Conservation (phyloP, 305 asterid species). For the Vinca major region DNA sequence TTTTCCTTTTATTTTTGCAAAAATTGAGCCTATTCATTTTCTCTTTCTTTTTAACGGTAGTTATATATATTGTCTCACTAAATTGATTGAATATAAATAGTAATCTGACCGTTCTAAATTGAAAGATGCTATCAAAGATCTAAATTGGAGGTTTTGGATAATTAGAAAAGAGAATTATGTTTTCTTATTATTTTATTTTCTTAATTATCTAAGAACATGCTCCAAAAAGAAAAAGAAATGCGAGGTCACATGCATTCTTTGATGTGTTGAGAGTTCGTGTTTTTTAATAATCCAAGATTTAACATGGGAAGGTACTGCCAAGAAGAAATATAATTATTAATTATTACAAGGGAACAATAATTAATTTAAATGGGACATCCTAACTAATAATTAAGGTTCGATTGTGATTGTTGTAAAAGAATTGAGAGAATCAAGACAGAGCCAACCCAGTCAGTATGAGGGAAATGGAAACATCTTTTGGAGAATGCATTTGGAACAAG, state of each 20-base stretch:
- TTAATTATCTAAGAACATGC: not conserved
- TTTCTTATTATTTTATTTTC: not conserved
- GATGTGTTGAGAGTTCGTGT: not conserved
- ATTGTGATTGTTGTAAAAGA: slow-evolving; percentile 4
- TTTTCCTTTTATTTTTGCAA: too few species aligned
- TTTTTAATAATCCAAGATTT: not conserved
- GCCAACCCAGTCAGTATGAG: not conserved
- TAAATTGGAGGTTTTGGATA: not conserved
- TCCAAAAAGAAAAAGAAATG: not conserved
- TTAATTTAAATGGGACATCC: not conserved
- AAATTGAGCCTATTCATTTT: too few species aligned
- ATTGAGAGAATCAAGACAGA: slow-evolving; percentile 7
- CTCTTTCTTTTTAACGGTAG: too few species aligned
- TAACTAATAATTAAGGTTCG: slow-evolving; percentile 7
- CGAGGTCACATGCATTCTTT: slow-evolving; percentile 5
- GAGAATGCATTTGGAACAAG: not conserved
- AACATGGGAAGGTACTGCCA: slow-evolving; percentile 11
- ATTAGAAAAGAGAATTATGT: not conserved
- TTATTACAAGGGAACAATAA: not conserved
- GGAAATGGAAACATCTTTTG: slow-evolving; percentile 4
- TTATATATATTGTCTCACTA: not conserved
- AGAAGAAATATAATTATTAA: not conserved
- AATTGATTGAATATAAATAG: not conserved
- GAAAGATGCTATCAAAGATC: not conserved
- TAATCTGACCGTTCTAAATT: too few species aligned